Evolutionary conservation across 2,329 filamentous ascomycete species (phyloP).

Genomic region (Fusarium sp.): DNA sequence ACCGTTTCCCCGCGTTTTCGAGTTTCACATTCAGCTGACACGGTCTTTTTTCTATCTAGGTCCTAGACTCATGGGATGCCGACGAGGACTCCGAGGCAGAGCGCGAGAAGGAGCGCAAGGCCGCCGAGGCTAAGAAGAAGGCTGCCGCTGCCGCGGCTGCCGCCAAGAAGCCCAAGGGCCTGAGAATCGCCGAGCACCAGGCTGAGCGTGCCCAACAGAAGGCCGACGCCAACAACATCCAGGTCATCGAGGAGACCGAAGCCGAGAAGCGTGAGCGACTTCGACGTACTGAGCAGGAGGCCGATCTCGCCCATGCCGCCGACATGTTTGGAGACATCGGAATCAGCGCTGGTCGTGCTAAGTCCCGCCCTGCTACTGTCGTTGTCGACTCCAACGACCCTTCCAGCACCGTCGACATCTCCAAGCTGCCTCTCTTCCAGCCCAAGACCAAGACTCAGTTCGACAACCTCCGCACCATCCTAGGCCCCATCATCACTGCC

Average conservation of each 20-base stretch:
- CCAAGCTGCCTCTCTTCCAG: conserved; percentile 86
- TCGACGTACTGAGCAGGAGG: conserved; percentile 84
- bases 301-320: conserved; percentile 90
- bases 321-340: conserved; percentile 89
- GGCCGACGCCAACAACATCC: conserved; percentile 69
- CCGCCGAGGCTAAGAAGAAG: conserved; percentile 87
- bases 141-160: conserved; percentile 90
- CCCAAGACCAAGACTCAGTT: conserved; percentile 91
- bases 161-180: conserved; percentile 89
- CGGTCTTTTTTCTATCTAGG: conserved; percentile 64
- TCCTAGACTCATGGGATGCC: conserved; percentile 96
- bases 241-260: conserved; percentile 81
- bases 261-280: conserved; percentile 81
- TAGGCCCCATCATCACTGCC: conserved; percentile 82
- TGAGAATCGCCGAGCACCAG: conserved; percentile 87
- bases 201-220: conserved; percentile 69
- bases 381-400: conserved; percentile 81
- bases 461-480: conserved; percentile 79
- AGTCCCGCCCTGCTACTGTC: conserved; percentile 75
- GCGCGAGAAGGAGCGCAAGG: conserved; percentile 93
- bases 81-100: conserved; percentile 97
- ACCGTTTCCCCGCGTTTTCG: background rate
- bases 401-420: conserved; percentile 84
- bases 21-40: conserved; percentile 12
- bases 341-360: conserved; percentile 75